phyloP scores from a whole-genome alignment of 23 red algal genomes.

The Gracilariopsis chorda region DNA sequence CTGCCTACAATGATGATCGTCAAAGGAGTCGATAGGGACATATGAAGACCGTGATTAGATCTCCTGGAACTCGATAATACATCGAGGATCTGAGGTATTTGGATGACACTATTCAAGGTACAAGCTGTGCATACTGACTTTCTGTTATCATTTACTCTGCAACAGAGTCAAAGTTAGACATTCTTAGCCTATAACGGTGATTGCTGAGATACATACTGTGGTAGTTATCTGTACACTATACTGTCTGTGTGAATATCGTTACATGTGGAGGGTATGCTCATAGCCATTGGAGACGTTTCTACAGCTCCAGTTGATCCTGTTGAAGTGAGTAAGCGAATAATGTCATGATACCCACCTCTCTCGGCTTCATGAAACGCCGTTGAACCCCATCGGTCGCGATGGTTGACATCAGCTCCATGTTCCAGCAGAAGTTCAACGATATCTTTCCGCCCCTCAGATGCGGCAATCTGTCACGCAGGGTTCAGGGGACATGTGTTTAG shows the following conservation, averaged over 20 bases:
- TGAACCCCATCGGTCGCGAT: conserved; percentile 78
- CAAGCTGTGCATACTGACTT: too few relatives aligned
- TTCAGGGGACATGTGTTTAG: too few relatives aligned
- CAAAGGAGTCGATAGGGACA: conserved; percentile 33
- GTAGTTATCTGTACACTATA: too few relatives aligned
- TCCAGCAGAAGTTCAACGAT: conserved; percentile 61
- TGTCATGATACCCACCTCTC: conserved; percentile 55
- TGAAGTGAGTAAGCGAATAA: conserved; percentile 18
- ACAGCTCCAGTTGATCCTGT: neutral
- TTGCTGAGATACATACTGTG: too few relatives aligned
- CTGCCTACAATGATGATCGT: conserved; percentile 6
- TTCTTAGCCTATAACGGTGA: too few relatives aligned
- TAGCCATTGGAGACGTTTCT: neutral
- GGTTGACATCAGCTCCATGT: conserved; percentile 31
- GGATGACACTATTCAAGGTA: neutral
- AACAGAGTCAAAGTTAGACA: too few relatives aligned
- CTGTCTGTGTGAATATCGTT: too few relatives aligned
- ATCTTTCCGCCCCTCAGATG: conserved; percentile 70
- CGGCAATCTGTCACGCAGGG: conserved; percentile 54
- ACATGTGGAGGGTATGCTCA: neutral
- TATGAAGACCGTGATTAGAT: conserved; percentile 29
- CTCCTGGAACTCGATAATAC: neutral
- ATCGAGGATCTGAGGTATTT: neutral
- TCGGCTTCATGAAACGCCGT: conserved; percentile 82
- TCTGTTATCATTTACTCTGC: too few relatives aligned